Evolutionary conservation across 148 eudicot species (phyloP), one percentile per base, ranked within the genome.

Genomic region (Vaccinium darrowii): DNA sequence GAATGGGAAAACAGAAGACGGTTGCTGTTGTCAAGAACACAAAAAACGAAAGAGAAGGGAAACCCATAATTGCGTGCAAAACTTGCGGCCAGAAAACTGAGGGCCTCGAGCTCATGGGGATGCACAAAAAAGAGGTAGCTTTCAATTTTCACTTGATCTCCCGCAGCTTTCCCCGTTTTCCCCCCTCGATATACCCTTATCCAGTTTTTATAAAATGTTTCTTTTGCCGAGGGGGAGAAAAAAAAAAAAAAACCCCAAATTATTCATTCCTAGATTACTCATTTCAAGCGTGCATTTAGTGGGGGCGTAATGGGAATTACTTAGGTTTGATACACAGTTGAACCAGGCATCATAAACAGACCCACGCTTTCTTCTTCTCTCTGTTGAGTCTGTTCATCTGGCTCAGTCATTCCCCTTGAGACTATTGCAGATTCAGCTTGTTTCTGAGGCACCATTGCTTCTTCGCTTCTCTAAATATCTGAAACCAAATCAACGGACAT

Each of bases 301-400:
- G 30, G 33, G 73, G 73, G 73, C 15, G 25, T n/a, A 53, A 23
- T 82, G 72, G 72, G 23, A 69, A 16, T 16, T 89, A 93, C 97
- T 33, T 90, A 92, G 97, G 86, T 94, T 94, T 36, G 97, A 92
- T 57, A 95, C 90, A 57, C 95, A 92, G 21, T 94, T 92, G 86
- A 94, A 94, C 97, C 97, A 94, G 43, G 97, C 97, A 79, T 94
- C 97, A 92, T 93, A 92, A 79, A 84, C 94, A 30, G 97, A 94
- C 53, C 97, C 97, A 33, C 90, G 7, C 36, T 12, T 27, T 69
- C 74, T 25, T 69, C 74, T 56, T 21, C 50, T 54, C 50, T n/a
- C n/a, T n/a, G n/a, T n/a, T n/a, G n/a, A n/a, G n/a, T 63, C 72
- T 58, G 79, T 33, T 81, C 89, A 67, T 84, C 89, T 33, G 36